Percentiles rank a stretch among this genome's conserved stretches.
Evolutionary conservation across 1,284 basidiomycete species (phyloP).

Genomic region (Leccinum solheimii): DNA sequence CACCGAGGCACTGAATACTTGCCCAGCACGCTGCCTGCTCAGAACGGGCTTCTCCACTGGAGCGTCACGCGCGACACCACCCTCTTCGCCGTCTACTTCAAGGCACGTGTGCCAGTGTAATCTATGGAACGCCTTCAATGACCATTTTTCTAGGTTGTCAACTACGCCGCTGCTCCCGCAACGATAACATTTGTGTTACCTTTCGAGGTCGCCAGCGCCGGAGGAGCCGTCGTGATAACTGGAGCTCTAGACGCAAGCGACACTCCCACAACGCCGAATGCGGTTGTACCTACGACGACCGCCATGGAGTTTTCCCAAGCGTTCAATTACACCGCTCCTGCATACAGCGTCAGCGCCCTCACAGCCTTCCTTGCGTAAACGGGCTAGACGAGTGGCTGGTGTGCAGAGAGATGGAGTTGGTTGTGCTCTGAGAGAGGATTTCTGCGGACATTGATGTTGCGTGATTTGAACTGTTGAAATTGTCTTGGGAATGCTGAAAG

Average conservation of each 20-base stretch:
- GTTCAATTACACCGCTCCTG: conserved; percentile 58
- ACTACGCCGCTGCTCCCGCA: conserved; percentile 44
- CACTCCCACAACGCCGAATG: conserved; percentile 49
- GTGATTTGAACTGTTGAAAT: conserved; percentile 14
- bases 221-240: conserved; percentile 48
- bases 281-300: conserved; percentile 47
- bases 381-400: background rate
- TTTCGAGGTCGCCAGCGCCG: conserved; percentile 47
- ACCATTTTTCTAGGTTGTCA: conserved; percentile 46
- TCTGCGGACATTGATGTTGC: background rate
- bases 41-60: conserved; percentile 56
- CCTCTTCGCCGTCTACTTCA: conserved; percentile 52
- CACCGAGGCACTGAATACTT: conserved; percentile 63
- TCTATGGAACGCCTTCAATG: background rate
- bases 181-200: conserved; percentile 55
- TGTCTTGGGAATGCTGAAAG: conserved; percentile 38
- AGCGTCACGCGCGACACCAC: conserved; percentile 49
- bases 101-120: conserved; percentile 39
- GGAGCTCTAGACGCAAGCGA: conserved; percentile 54
- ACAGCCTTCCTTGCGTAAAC: conserved; percentile 3
- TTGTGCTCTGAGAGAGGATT: background rate
- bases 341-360: conserved; percentile 59
- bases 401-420: background rate
- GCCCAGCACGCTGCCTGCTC: conserved; percentile 58
- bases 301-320: conserved; percentile 48